Conservation (phyloP, 78 protist species). For the Protostelium mycophagum region DNA sequence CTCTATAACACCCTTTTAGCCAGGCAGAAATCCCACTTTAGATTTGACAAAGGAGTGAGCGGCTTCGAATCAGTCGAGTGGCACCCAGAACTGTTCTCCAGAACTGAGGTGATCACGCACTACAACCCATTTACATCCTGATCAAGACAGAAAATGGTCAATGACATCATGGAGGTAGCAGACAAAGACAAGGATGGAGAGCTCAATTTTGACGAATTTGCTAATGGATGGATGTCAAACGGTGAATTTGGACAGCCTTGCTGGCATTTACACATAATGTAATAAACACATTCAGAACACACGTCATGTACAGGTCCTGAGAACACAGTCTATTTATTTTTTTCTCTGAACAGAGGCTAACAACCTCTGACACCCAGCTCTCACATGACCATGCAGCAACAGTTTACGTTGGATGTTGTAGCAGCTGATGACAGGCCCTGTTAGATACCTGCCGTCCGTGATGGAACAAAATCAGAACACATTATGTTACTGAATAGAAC, state of each 20-base stretch:
- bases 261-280: too few relatives aligned
- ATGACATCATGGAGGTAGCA: not conserved
- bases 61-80: not conserved
- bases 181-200: not conserved
- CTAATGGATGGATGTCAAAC: not conserved
- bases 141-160: not conserved
- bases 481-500: too few relatives aligned
- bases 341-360: too few relatives aligned
- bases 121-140: not conserved
- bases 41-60: not conserved
- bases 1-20: not conserved
- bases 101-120: not conserved
- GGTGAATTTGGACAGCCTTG: not conserved
- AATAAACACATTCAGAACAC: too few relatives aligned
- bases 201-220: not conserved
- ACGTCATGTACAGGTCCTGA: too few relatives aligned
- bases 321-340: too few relatives aligned
- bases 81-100: not conserved
- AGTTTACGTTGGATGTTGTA: too few relatives aligned
- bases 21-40: not conserved
- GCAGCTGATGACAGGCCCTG: too few relatives aligned
- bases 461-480: too few relatives aligned
- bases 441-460: too few relatives aligned
- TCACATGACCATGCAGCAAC: too few relatives aligned
- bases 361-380: too few relatives aligned